Base-by-base conservation (phyloP, 345 rosid species). In the Mallotus nudiflorus region DNA sequence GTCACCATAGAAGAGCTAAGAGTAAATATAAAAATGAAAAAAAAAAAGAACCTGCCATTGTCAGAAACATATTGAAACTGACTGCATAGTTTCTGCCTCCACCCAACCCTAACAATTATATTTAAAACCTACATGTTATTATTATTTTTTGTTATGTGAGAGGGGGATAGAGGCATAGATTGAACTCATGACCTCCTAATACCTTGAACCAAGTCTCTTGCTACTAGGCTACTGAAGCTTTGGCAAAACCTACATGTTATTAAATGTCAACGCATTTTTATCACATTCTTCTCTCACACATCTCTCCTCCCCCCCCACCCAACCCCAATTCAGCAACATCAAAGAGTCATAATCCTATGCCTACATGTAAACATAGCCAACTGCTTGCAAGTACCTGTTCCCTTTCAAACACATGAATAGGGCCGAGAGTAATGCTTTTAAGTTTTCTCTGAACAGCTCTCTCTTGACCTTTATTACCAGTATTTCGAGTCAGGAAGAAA, bases 341-440 rank as follows among this genome's bases (percentile, higher is more conserved):
- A 67, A 54, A 60, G 28, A 31, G 58, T 19, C 51, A 29, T 19
- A 24, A 24, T 24, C 45, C 25, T 40, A n/a, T 3, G 9, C 50
- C 31, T 50, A 3, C 35, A 57, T 14, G 0, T 22, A 31, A 25
- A 45, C 39, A 58, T 57, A n/a, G 42, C 24, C 46, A 61, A 33
- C 19, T 28, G 31, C 22, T 62, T 9, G 46, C n/a, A 52, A 9
- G 19, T 81, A 90, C 97, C 96, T 74, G 81, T 58, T 53, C 73
- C 73, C 75, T 88, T 44, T 92, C 99, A 82, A 90, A 89, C 27
- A 95, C 91, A 73, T 95, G 99, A 69, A 95, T 85, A 70, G 99
- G 99, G 62, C 97, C 91, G 3, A 86, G 54, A 39, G 78, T 69
- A 73, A 45, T 57, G 39, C 37, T 39, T 80, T 57, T 63, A 39